Evolutionary conservation across 225 moss, liverwort and hornwort species (phyloP).

Genomic region (Takakia lepidozioides): DNA sequence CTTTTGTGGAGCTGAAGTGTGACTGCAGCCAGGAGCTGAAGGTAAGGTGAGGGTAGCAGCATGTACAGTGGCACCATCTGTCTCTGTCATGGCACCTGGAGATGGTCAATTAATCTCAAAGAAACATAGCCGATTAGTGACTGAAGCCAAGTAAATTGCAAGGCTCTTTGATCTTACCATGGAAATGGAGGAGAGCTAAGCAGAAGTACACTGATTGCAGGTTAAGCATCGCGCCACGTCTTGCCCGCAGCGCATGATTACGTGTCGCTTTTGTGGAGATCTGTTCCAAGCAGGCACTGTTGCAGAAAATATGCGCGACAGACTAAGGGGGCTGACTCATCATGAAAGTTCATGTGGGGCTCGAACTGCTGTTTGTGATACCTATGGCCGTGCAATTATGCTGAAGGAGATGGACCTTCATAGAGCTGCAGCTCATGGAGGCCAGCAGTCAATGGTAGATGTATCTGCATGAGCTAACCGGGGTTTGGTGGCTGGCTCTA

Average conservation of each 20-base stretch:
- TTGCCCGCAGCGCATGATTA: constrained; percentile 71
- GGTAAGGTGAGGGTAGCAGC: too few relatives aligned
- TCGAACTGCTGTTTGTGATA: constrained; percentile 37
- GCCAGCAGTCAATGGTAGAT: not conserved
- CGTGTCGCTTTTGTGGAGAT: constrained; percentile 94
- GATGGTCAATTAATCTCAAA: not conserved
- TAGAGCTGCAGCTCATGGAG: constrained; percentile 33
- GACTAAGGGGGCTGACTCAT: constrained; percentile 68
- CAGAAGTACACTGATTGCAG: constrained; percentile 14
- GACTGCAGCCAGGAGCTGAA: too few relatives aligned
- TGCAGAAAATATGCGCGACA: constrained; percentile 79
- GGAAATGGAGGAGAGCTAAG: not conserved
- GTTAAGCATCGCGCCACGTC: constrained; percentile 64
- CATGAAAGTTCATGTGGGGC: constrained; percentile 76
- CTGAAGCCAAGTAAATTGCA: not conserved
- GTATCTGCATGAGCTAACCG: not conserved
- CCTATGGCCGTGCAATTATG: constrained; percentile 35
- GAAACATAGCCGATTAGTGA: not conserved
- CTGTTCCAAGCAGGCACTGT: constrained; percentile 86
- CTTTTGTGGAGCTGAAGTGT: too few relatives aligned
- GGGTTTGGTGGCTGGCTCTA: too few relatives aligned
- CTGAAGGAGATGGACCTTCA: constrained; percentile 55
- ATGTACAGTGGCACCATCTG: too few relatives aligned
- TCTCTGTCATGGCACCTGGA: too few relatives aligned
- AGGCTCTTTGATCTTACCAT: not conserved